A percentile compares a stretch with the other conserved stretches of the same genome.
phyloP scores from a whole-genome alignment of 805 yeast genomes.

The Debaryomyces castellii region DNA sequence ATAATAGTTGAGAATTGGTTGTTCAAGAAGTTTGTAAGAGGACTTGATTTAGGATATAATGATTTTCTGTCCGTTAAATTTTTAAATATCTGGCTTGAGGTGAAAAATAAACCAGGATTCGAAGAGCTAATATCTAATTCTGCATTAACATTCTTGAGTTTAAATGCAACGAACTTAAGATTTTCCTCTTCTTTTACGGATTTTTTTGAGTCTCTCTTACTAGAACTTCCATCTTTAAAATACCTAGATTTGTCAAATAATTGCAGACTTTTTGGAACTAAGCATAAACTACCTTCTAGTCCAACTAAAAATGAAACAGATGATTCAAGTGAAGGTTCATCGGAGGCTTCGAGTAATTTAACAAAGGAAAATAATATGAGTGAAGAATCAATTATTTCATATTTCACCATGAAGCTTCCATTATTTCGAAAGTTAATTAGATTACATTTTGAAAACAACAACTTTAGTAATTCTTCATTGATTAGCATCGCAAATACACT shows the following conservation, averaged over 20 bases:
- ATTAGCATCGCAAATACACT: conserved; percentile 64
- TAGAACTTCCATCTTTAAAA: conserved; percentile 57
- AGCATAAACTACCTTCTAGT: background rate
- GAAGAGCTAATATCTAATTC: conserved; percentile 18
- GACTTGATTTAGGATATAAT: conserved; percentile 84
- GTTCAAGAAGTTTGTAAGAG: conserved; percentile 47
- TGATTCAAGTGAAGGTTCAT: background rate
- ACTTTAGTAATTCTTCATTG: conserved; percentile 54
- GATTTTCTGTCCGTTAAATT: conserved; percentile 48
- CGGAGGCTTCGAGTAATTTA: background rate
- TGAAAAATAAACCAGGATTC: conserved; percentile 18
- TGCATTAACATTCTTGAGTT: conserved; percentile 48
- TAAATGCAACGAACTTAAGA: conserved; percentile 61
- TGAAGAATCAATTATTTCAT: conserved; percentile 39
- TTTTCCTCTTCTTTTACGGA: conserved; percentile 49
- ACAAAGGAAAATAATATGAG: background rate
- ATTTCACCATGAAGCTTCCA: conserved; percentile 65
- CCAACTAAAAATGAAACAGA: background rate
- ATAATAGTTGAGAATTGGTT: conserved; percentile 60
- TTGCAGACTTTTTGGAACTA: conserved; percentile 61
- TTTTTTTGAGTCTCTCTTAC: conserved; percentile 49
- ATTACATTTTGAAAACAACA: conserved; percentile 70
- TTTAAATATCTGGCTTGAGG: conserved; percentile 39
- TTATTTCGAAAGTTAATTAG: conserved; percentile 61
- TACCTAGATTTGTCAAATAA: conserved; percentile 77